Evolutionary conservation across 331 rosid genomes (phyloP).

Genomic region (Acacia concinna): DNA sequence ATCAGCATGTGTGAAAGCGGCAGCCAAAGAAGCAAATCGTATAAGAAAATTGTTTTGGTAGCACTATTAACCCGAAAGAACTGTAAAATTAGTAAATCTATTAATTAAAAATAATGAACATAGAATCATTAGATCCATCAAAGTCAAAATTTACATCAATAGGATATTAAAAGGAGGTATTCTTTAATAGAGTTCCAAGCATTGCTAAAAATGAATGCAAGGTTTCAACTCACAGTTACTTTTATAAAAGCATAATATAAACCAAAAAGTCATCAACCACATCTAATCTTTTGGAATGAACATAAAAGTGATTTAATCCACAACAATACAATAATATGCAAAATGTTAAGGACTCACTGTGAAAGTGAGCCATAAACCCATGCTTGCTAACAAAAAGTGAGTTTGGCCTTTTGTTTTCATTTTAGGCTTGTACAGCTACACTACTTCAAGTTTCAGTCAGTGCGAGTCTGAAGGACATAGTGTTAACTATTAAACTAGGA

Average conservation of each 20-base stretch:
- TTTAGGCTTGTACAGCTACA: neutral
- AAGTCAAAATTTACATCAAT: slow-evolving; percentile 4
- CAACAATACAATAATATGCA: neutral
- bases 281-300: slow-evolving; percentile 7
- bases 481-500: neutral
- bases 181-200: neutral
- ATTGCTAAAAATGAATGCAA: neutral
- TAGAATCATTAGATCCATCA: neutral
- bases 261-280: neutral
- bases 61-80: neutral
- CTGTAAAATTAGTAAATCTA: neutral
- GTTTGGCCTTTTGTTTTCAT: neutral
- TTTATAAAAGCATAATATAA: neutral
- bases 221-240: neutral
- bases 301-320: neutral
- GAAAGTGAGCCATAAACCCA: neutral
- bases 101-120: neutral
- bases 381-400: neutral
- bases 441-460: slow-evolving; percentile 4
- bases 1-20: neutral
- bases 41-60: neutral
- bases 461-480: neutral
- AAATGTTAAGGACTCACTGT: slow-evolving; percentile 14
- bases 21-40: neutral
- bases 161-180: neutral